Percentiles rank a stretch among this genome's conserved stretches.
Evolutionary conservation across 805 yeast genomes (phyloP).

Genomic region (Candida cerambycidarum): DNA sequence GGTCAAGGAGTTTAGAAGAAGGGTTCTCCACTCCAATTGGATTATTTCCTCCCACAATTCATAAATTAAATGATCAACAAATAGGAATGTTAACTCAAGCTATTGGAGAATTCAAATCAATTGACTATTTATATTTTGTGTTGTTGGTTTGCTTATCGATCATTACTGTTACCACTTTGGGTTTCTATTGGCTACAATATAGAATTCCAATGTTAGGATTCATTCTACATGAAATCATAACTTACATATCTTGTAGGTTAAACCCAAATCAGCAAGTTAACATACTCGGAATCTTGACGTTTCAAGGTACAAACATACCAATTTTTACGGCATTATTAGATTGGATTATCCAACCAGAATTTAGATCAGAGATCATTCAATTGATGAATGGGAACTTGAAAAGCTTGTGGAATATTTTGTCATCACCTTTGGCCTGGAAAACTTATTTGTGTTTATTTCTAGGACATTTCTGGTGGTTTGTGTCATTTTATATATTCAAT

Average conservation of each 20-base stretch:
- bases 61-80: slow-evolving; percentile 19
- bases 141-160: slow-evolving; percentile 25
- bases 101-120: slow-evolving; percentile 20
- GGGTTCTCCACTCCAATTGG: slow-evolving; percentile 17
- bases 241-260: slow-evolving; percentile 30
- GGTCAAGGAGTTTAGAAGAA: slow-evolving; percentile 26
- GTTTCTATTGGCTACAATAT: slow-evolving; percentile 16
- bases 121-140: slow-evolving; percentile 33
- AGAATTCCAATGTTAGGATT: slow-evolving; percentile 22
- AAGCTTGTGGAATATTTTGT: slow-evolving; percentile 6
- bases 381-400: slow-evolving; percentile 12
- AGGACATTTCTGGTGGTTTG: slow-evolving; percentile 39
- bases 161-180: slow-evolving; percentile 19
- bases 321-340: slow-evolving; percentile 8
- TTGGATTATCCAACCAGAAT: slow-evolving; percentile 6
- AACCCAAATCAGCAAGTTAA: slow-evolving; percentile 19
- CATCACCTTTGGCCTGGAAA: slow-evolving; percentile 16
- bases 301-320: slow-evolving; percentile 11
- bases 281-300: slow-evolving; percentile 10
- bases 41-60: slow-evolving; percentile 23
- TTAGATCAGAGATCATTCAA: not conserved
- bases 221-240: slow-evolving; percentile 24
- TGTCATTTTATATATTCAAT: slow-evolving; percentile 15
- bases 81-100: slow-evolving; percentile 12
- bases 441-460: slow-evolving; percentile 17